Percentiles rank a stretch among this genome's conserved stretches.
Conservation (phyloP, 176 grass and related monocot genomes). For the Juncus inflexus region DNA sequence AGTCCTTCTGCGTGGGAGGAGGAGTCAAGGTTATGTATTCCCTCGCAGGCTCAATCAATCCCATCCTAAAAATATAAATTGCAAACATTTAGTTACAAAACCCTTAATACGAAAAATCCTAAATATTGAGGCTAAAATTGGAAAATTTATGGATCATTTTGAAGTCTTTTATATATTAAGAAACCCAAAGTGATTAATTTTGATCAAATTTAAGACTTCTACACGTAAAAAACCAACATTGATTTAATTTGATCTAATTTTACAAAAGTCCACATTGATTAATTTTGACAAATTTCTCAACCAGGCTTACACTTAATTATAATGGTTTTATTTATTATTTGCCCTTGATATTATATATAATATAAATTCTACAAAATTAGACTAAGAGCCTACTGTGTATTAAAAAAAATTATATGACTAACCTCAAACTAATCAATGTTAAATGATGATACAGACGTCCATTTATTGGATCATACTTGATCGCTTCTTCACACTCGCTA, state of each 20-base stretch:
- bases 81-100: conserved; percentile 5
- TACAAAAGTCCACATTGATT: neutral
- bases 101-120: conserved; percentile 18
- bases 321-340: conserved; percentile 9
- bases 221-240: neutral
- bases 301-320: no score
- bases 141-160: neutral
- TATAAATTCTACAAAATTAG: neutral
- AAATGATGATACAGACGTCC: conserved; percentile 47
- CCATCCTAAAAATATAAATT: conserved; percentile 38
- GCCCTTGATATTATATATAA: conserved; percentile 5
- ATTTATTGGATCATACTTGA: conserved; percentile 47
- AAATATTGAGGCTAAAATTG: neutral
- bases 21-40: conserved; percentile 35
- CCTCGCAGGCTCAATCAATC: conserved; percentile 47
- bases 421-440: conserved; percentile 48
- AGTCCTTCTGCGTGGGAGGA: conserved; percentile 31
- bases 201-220: neutral
- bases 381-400: neutral
- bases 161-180: neutral
- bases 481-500: conserved; percentile 52
- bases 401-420: conserved; percentile 5
- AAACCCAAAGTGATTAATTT: neutral
- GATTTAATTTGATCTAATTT: neutral
- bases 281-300: no score